Evolutionary conservation across 2,329 filamentous ascomycete genomes (phyloP).

Genomic region (Aspergillus fructus): DNA sequence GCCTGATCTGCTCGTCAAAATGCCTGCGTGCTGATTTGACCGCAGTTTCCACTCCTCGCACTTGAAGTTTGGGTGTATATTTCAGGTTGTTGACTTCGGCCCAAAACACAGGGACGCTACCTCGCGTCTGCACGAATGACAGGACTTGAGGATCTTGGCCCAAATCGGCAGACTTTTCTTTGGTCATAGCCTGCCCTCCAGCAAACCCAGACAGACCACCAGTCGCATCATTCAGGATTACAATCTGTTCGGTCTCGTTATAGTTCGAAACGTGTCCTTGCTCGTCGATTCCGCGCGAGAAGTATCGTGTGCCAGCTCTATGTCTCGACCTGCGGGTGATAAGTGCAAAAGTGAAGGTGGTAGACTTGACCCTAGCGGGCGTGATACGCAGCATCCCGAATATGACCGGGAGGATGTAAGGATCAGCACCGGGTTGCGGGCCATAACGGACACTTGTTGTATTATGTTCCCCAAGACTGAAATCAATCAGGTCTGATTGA

Average conservation of each 20-base stretch:
- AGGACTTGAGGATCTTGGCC: constrained; percentile 82
- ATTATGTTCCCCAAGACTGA: constrained; percentile 61
- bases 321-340: constrained; percentile 88
- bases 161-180: constrained; percentile 62
- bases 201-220: constrained; percentile 77
- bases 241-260: constrained; percentile 94
- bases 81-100: constrained; percentile 90
- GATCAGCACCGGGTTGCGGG: constrained; percentile 75
- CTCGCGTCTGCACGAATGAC: constrained; percentile 93
- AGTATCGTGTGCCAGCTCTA: constrained; percentile 88
- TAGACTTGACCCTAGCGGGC: constrained; percentile 80
- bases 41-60: constrained; percentile 80
- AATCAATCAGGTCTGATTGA: constrained; percentile 86
- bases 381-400: constrained; percentile 94
- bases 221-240: constrained; percentile 80
- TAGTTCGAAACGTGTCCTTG: constrained; percentile 96
- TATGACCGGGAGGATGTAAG: constrained; percentile 92
- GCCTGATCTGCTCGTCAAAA: constrained; percentile 86
- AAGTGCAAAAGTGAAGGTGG: constrained; percentile 77
- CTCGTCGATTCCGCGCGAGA: constrained; percentile 91
- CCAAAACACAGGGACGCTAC: constrained; percentile 95
- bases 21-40: constrained; percentile 77
- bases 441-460: constrained; percentile 46
- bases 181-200: constrained; percentile 72
- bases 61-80: constrained; percentile 86